Base-by-base conservation (phyloP, 495 filamentous ascomycete genomes). In the Penicillium simplicissimum region DNA sequence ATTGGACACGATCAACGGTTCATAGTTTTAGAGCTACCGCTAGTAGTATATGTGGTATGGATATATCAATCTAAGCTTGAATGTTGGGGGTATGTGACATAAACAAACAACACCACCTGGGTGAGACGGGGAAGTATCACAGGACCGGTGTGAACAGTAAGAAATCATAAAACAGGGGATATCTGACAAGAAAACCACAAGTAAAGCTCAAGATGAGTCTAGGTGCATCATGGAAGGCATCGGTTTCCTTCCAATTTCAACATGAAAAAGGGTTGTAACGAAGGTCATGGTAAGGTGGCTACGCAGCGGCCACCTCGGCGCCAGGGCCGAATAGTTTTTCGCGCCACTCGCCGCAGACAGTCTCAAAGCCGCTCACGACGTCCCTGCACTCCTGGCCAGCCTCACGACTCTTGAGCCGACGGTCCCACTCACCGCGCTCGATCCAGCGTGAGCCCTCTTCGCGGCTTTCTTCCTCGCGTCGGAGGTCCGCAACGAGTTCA, bases 361-460 rank as follows among this genome's bases (percentile, higher is more conserved):
- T 86, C 74, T 96, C 95, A 73, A 98, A 98, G 9, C 93, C 95
- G 35, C 87, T 90, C 14, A 96, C 87, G 21, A 98, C 92, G 62
- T 94, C 92, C 2, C 85, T 81, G 79, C 90, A 97, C 42, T 89
- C 88, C 45, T 80, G 78, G 25, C 86, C 90, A 61, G 91, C 93
- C 72, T 96, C 91, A 37, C 95, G 83, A 40, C 84, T 85, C 57
- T 76, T 78, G 36, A 96, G 73, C 58, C 88, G 84, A 58, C 88
- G 86, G 43, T 90, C 85, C 92, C 94, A 97, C 62, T 90, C 86
- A 8, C 90, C 90, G 19, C 80, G 81, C 57, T 88, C 86, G 57
- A 98, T 81, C 89, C 90, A 97, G 33, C 86, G 76, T 53, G 88
- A 84, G 8, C 91, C 92, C 66, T 92, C 86, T 66, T 97, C 93